These are phyloP conservation scores for Aspergillus transmontanensis DNA, from an alignment of 2,329 filamentous ascomycete genomes.

Conservation along the genomic window DNA sequence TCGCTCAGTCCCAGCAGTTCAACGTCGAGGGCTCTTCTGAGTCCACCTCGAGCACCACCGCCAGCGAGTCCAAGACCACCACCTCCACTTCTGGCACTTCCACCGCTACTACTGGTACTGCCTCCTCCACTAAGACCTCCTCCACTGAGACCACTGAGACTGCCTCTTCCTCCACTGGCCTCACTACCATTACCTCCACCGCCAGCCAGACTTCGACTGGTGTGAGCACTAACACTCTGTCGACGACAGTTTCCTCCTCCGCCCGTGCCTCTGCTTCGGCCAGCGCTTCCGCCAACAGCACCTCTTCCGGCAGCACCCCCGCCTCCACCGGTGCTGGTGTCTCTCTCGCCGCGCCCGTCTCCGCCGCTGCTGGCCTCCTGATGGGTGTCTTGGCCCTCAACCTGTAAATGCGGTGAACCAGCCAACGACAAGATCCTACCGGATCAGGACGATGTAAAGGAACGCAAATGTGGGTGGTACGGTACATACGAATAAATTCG, in stretches of 20 bases:
- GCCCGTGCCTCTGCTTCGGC: constrained; percentile 2
- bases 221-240: constrained; percentile 13
- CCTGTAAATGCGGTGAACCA: not conserved
- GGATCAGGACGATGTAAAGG: not conserved
- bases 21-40: constrained; percentile 26
- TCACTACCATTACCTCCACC: constrained; percentile 4
- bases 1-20: constrained; percentile 44
- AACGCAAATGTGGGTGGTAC: not conserved
- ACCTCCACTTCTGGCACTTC: constrained; percentile 16
- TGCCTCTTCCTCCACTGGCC: constrained; percentile 15
- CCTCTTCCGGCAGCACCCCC: not conserved
- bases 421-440: not conserved
- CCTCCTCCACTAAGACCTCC: constrained; percentile 12
- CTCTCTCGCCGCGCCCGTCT: constrained; percentile 17
- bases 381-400: constrained; percentile 23
- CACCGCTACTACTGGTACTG: constrained; percentile 14
- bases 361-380: constrained; percentile 22
- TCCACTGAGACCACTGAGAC: constrained; percentile 13
- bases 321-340: constrained; percentile 12
- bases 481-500: not conserved
- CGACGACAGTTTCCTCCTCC: constrained; percentile 7
- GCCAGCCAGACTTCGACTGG: constrained; percentile 2
- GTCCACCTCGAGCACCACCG: constrained; percentile 21
- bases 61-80: constrained; percentile 10
- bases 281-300: constrained; percentile 2